A percentile compares a stretch with the other conserved stretches of the same genome.
Conservation (phyloP, 2,329 filamentous ascomycete genomes). For the Fusarium falciforme region DNA sequence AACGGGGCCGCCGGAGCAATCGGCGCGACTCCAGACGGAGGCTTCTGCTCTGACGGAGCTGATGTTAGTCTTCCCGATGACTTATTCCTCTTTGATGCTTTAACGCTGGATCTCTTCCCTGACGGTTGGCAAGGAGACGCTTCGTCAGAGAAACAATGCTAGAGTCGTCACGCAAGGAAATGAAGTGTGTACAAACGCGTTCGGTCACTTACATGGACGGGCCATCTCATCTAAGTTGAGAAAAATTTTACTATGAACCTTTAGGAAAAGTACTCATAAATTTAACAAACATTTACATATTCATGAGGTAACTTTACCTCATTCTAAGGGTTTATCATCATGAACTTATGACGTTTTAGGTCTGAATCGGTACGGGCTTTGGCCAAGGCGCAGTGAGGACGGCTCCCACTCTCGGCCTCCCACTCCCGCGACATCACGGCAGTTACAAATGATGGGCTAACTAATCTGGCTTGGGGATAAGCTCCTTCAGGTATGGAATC, state of each 20-base stretch:
- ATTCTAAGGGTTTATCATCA: background rate
- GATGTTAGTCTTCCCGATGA: background rate
- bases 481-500: background rate
- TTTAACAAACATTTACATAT: background rate
- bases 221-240: background rate
- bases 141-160: background rate
- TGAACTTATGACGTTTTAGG: background rate
- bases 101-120: background rate
- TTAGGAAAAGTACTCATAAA: background rate
- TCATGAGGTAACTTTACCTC: background rate
- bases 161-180: background rate
- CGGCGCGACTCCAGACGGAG: background rate
- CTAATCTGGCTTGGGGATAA: background rate
- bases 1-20: background rate
- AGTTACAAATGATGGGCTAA: background rate
- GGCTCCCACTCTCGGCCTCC: background rate
- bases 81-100: background rate
- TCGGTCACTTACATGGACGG: background rate
- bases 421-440: background rate
- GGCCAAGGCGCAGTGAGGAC: background rate
- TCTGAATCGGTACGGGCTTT: background rate
- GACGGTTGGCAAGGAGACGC: background rate
- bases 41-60: background rate
- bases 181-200: background rate
- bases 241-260: background rate